Evolutionary conservation across 345 rosid species (phyloP).

Genomic region (Noccaea caerulescens): DNA sequence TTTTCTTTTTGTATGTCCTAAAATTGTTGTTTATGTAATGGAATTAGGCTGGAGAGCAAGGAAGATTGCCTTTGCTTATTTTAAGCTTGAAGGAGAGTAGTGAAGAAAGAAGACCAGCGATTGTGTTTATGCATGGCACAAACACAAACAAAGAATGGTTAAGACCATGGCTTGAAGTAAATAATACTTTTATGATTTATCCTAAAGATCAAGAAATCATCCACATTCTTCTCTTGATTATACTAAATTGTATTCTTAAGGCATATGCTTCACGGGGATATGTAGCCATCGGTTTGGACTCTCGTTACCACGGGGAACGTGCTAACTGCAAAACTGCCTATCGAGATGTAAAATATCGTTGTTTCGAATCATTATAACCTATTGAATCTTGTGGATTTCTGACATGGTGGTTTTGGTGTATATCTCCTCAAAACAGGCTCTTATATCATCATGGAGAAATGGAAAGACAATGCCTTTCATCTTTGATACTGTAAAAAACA

Average conservation of each 20-base stretch:
- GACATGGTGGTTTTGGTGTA: slow-evolving; percentile 4
- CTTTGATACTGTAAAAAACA: slow-evolving; percentile 66
- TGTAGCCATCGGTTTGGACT: slow-evolving; percentile 77
- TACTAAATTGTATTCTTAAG: slow-evolving; percentile 40
- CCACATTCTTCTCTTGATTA: not conserved
- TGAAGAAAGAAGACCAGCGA: slow-evolving; percentile 61
- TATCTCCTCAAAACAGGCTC: slow-evolving; percentile 58
- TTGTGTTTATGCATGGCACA: slow-evolving; percentile 88
- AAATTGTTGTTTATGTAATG: slow-evolving; percentile 16
- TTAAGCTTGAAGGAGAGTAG: slow-evolving; percentile 57
- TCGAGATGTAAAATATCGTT: slow-evolving; percentile 51
- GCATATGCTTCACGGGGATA: slow-evolving; percentile 93
- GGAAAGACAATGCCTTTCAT: slow-evolving; percentile 93
- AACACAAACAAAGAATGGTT: slow-evolving; percentile 83
- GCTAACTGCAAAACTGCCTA: slow-evolving; percentile 67
- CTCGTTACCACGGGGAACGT: slow-evolving; percentile 94
- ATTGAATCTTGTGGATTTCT: slow-evolving; percentile 21
- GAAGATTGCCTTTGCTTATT: slow-evolving; percentile 68
- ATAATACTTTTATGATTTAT: not conserved
- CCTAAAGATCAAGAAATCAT: not conserved
- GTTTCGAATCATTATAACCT: not conserved
- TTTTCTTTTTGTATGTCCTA: not conserved
- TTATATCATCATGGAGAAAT: slow-evolving; percentile 79
- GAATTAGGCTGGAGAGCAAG: slow-evolving; percentile 70
- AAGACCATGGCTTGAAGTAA: slow-evolving; percentile 87